These are phyloP conservation scores for Penstemon davidsonii DNA, from an alignment of 257 asterid species.

Conservation along the genomic window DNA sequence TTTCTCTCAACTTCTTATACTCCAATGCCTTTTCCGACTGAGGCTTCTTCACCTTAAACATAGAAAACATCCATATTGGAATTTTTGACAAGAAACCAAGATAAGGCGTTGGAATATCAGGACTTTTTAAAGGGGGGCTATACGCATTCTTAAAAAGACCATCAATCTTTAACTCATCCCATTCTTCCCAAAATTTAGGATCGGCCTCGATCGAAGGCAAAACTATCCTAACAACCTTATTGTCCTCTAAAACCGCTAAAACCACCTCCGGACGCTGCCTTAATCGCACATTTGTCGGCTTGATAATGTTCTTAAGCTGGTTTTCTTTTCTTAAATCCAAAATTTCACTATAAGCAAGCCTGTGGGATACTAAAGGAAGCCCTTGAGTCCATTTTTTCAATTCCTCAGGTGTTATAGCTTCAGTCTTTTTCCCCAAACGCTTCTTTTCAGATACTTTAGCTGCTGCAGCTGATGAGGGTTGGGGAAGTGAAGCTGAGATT, in stretches of 20 bases:
- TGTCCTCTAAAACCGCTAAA: constrained; percentile 88
- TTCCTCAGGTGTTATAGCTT: constrained; percentile 65
- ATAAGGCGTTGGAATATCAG: constrained; percentile 71
- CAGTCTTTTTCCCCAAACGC: constrained; percentile 42
- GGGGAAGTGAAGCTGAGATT: constrained; percentile 67
- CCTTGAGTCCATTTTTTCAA: constrained; percentile 76
- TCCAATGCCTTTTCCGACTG: constrained; percentile 85
- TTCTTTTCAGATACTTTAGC: constrained; percentile 56
- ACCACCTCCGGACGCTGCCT: constrained; percentile 72
- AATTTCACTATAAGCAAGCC: constrained; percentile 72
- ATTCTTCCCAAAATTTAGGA: constrained; percentile 73
- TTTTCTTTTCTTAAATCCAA: constrained; percentile 68
- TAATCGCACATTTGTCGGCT: constrained; percentile 53
- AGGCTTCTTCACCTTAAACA: constrained; percentile 60
- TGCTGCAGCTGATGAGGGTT: constrained; percentile 67
- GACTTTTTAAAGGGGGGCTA: constrained; percentile 70
- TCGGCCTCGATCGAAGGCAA: constrained; percentile 74
- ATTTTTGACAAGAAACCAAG: constrained; percentile 57
- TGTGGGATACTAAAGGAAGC: constrained; percentile 71
- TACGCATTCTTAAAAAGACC: constrained; percentile 78
- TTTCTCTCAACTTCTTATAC: constrained; percentile 64
- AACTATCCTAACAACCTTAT: constrained; percentile 73
- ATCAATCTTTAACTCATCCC: constrained; percentile 76
- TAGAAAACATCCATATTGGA: constrained; percentile 54
- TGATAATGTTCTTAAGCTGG: constrained; percentile 72